Percentiles rank a stretch among this genome's conserved stretches.
Evolutionary conservation across 768 basidiomycete genomes (phyloP).

Genomic region (Lentinula aciculospora): DNA sequence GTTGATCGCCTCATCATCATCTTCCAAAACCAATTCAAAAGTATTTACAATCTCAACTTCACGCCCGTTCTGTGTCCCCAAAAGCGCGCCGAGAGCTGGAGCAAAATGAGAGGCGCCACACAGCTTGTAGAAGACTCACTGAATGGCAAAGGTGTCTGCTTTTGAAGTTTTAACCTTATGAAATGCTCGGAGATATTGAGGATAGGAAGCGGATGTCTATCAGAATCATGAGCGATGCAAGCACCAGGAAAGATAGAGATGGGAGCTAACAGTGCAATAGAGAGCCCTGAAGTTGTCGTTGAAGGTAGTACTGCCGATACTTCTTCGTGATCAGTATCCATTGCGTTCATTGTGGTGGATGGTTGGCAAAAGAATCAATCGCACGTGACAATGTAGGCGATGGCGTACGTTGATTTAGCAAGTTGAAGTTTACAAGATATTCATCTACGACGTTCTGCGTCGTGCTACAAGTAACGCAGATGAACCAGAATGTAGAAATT

Average conservation of each 20-base stretch:
- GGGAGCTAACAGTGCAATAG: constrained; percentile 61
- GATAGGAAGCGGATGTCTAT: constrained; percentile 92
- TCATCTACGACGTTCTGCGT: too few relatives aligned
- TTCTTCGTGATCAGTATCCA: constrained; percentile 66
- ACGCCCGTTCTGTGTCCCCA: constrained; percentile 91
- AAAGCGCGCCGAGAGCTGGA: constrained; percentile 79
- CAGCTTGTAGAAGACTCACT: constrained; percentile 33
- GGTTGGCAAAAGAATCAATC: background rate
- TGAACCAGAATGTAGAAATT: too few relatives aligned
- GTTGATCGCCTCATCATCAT: constrained; percentile 59
- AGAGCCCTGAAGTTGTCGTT: constrained; percentile 66
- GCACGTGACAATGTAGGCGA: background rate
- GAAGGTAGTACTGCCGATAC: constrained; percentile 69
- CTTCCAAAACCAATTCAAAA: constrained; percentile 79
- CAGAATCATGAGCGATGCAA: constrained; percentile 15
- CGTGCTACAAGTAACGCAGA: too few relatives aligned
- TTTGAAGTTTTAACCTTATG: constrained; percentile 78
- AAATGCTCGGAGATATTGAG: constrained; percentile 96
- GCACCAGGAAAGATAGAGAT: background rate
- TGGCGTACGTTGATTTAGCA: too few relatives aligned
- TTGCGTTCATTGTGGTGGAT: constrained; percentile 35
- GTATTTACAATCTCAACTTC: constrained; percentile 97
- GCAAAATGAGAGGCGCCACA: background rate
- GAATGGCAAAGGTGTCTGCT: constrained; percentile 53
- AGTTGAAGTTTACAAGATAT: too few relatives aligned